Conservation (phyloP, 1,139 yeast species). For the Pichia norvegensis region DNA sequence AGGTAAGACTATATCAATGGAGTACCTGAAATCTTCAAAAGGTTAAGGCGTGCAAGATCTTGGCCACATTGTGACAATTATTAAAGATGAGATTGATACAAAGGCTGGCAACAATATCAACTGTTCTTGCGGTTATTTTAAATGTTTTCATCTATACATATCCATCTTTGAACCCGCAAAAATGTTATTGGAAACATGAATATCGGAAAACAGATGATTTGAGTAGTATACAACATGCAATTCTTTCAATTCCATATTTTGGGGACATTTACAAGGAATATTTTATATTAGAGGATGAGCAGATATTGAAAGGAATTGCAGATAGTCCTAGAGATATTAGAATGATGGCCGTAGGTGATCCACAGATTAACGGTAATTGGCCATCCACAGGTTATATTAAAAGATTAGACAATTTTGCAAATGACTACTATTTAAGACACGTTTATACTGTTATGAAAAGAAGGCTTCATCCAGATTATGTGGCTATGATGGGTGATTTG, state of each 20-base stretch:
- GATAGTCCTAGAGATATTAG: conserved; percentile 39
- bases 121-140: conserved; percentile 35
- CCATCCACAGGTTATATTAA: conserved; percentile 63
- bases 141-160: conserved; percentile 64
- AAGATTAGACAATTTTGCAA: conserved; percentile 75
- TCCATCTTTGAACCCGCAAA: conserved; percentile 48
- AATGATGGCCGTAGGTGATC: conserved; percentile 84
- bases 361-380: conserved; percentile 89
- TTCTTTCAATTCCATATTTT: conserved; percentile 29
- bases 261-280: conserved; percentile 31
- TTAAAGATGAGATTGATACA: conserved; percentile 1
- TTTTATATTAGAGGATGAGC: conserved; percentile 13
- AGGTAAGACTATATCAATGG: too few relatives aligned
- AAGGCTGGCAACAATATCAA: conserved; percentile 16
- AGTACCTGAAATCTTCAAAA: too few relatives aligned
- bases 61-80: too few relatives aligned
- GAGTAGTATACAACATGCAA: conserved; percentile 12
- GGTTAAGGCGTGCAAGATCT: background rate
- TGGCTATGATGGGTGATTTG: conserved; percentile 86
- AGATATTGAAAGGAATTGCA: conserved; percentile 17
- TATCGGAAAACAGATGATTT: conserved; percentile 17
- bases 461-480: conserved; percentile 66
- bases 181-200: conserved; percentile 50
- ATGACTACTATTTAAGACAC: conserved; percentile 83
- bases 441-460: conserved; percentile 58